A percentile compares a stretch with the other conserved stretches of the same genome.
Conservation (phyloP, 495 filamentous ascomycete species). For the Aspergillus saccharolyticus region DNA sequence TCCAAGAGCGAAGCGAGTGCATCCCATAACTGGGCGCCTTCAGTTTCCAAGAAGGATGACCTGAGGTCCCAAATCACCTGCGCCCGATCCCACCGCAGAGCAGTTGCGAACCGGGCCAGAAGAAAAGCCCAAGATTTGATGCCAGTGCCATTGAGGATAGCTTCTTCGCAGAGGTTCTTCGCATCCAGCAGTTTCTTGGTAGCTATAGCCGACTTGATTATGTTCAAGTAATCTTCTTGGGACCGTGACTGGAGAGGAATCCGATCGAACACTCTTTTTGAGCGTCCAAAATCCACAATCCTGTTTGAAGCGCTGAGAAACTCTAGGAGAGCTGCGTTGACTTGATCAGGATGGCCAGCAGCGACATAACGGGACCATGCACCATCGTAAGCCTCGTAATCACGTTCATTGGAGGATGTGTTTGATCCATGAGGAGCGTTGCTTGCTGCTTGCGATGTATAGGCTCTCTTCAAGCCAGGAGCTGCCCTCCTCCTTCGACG, state of each 20-base stretch:
- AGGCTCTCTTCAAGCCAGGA: slow-evolving; percentile 24
- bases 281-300: slow-evolving; percentile 31
- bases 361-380: slow-evolving; percentile 34
- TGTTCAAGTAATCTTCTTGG: slow-evolving; percentile 33
- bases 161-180: slow-evolving; percentile 28
- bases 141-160: slow-evolving; percentile 21
- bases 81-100: slow-evolving; percentile 29
- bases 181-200: slow-evolving; percentile 16
- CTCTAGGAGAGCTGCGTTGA: slow-evolving; percentile 30
- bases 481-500: slow-evolving; percentile 28
- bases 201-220: slow-evolving; percentile 26
- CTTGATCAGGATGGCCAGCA: slow-evolving; percentile 24
- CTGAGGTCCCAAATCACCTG: slow-evolving; percentile 17
- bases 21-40: slow-evolving; percentile 6
- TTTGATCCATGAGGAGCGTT: slow-evolving; percentile 21
- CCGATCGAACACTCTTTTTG: slow-evolving; percentile 36
- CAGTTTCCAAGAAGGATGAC: slow-evolving; percentile 8
- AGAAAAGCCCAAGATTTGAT: slow-evolving; percentile 19
- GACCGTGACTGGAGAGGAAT: slow-evolving; percentile 29
- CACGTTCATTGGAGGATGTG: neutral
- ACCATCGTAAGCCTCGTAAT: slow-evolving; percentile 22
- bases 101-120: slow-evolving; percentile 32
- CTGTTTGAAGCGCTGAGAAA: slow-evolving; percentile 34
- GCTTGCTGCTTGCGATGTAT: slow-evolving; percentile 2
- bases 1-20: slow-evolving; percentile 7